Percentiles rank a stretch among this genome's conserved stretches.
phyloP scores from a whole-genome alignment of 2,329 filamentous ascomycete species.

The Verticillium albo-atrum region DNA sequence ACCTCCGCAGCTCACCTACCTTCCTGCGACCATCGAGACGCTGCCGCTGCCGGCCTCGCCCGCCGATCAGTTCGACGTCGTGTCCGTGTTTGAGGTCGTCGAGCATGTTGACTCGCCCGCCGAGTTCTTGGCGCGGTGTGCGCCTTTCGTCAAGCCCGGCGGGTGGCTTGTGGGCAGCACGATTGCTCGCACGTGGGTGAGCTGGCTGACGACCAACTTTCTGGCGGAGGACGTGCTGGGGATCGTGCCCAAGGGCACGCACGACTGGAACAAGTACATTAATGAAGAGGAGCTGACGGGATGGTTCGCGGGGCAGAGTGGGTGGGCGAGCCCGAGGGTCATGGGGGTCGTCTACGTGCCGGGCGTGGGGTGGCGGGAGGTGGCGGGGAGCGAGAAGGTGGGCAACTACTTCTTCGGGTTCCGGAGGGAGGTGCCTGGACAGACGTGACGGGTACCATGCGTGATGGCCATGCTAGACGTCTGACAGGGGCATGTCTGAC shows the following conservation, averaged over 20 bases:
- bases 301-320: slow-evolving; percentile 45
- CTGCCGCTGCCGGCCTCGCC: slow-evolving; percentile 39
- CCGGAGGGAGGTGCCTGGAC: slow-evolving; percentile 39
- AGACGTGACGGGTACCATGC: too few species aligned
- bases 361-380: slow-evolving; percentile 63
- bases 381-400: slow-evolving; percentile 74
- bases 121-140: slow-evolving; percentile 66
- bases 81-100: slow-evolving; percentile 89
- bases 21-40: slow-evolving; percentile 72
- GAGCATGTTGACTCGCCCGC: slow-evolving; percentile 82
- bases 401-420: slow-evolving; percentile 97
- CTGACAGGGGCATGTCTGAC: too few species aligned
- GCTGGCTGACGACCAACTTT: slow-evolving; percentile 89
- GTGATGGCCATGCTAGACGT: neutral
- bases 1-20: slow-evolving; percentile 61
- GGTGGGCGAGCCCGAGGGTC: slow-evolving; percentile 57
- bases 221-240: slow-evolving; percentile 83
- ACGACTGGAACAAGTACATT: slow-evolving; percentile 96
- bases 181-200: slow-evolving; percentile 83
- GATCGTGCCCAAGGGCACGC: slow-evolving; percentile 87
- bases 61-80: slow-evolving; percentile 63
- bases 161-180: slow-evolving; percentile 93
- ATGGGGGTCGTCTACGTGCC: slow-evolving; percentile 90
- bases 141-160: slow-evolving; percentile 77
- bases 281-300: slow-evolving; percentile 72